Evolutionary conservation across 805 yeast genomes (phyloP), one percentile per base, ranked within the genome.

Genomic region (Wickerhamiella bombiphila): DNA sequence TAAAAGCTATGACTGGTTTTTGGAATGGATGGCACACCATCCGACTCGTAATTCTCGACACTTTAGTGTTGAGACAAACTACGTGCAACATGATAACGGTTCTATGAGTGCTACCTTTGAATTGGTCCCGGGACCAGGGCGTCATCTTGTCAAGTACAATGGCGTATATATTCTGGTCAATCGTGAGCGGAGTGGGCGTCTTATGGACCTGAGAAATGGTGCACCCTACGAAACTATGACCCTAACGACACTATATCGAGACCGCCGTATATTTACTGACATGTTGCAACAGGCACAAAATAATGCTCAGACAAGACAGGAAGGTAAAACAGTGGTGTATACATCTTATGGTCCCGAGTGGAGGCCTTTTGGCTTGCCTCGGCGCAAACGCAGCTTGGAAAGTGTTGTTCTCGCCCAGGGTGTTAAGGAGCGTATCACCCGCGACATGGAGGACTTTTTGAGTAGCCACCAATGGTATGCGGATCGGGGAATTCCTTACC

Each of bases 341-440:
- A 82, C 95, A 3, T 80, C 94, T 8, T 88, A 91, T 82, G 98
- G 97, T 1, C 94, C 94, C 21, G 98, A 91, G 53, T 91, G 98
- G 98, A 68, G 97, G 52, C 94, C 94, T 3, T 91, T 91, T 63
- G 98, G 98, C 2, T 86, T 77, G 54, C 97, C 98, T 1, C 69
- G 95, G 44, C 77, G 76, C 50, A 88, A 88, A 59, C 67, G 98
- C 49, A 59, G 78, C 20, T 60, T 88, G 28, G 88, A 80, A 3
- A 80, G 93, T 5, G 98, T 91, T 13, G 75, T 91, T 19, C 62
- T 91, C 37, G 97, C 85, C 56, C 57, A 67, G 18, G 85, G 81
- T 2, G 65, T 91, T 36, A 74, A 74, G 42, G 80, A 78, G 41
- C 48, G 55, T 7, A 72, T 91, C 17, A 53, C 81, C 3, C 48